A percentile compares a stretch with the other conserved stretches of the same genome.
Conservation (phyloP, 768 basidiomycete species). For the Hydnomerulius pinastri region DNA sequence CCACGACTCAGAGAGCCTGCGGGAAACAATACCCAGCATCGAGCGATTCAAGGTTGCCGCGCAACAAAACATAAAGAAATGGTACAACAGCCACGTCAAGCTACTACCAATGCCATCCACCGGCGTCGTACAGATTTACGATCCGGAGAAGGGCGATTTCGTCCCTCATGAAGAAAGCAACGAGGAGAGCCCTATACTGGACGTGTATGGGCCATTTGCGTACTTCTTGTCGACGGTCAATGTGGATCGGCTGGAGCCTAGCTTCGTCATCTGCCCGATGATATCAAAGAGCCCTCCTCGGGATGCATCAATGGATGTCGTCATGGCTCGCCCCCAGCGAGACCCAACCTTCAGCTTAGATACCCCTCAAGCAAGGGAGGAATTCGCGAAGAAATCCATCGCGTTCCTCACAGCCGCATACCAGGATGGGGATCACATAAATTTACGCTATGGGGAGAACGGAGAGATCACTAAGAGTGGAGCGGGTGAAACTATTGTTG, state of each 20-base stretch:
- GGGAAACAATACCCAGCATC: constrained; percentile 67
- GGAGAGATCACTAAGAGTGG: constrained; percentile 45
- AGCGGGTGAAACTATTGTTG: constrained; percentile 60
- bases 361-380: constrained; percentile 42
- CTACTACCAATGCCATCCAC: constrained; percentile 50
- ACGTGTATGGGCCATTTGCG: constrained; percentile 74
- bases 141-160: constrained; percentile 52
- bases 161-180: constrained; percentile 40
- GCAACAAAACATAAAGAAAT: constrained; percentile 65
- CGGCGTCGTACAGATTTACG: constrained; percentile 58
- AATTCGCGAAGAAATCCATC: constrained; percentile 56
- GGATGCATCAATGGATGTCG: constrained; percentile 63
- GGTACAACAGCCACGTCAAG: constrained; percentile 63
- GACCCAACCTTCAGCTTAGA: constrained; percentile 50
- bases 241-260: constrained; percentile 83
- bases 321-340: constrained; percentile 72
- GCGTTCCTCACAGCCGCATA: constrained; percentile 71
- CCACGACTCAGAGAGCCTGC: constrained; percentile 75
- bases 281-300: constrained; percentile 46
- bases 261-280: constrained; percentile 77
- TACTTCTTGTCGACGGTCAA: constrained; percentile 86
- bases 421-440: constrained; percentile 69
- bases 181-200: constrained; percentile 38
- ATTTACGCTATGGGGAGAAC: constrained; percentile 52
- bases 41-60: constrained; percentile 91